phyloP scores from a whole-genome alignment of 805 yeast species.

The Candida incommunis region DNA sequence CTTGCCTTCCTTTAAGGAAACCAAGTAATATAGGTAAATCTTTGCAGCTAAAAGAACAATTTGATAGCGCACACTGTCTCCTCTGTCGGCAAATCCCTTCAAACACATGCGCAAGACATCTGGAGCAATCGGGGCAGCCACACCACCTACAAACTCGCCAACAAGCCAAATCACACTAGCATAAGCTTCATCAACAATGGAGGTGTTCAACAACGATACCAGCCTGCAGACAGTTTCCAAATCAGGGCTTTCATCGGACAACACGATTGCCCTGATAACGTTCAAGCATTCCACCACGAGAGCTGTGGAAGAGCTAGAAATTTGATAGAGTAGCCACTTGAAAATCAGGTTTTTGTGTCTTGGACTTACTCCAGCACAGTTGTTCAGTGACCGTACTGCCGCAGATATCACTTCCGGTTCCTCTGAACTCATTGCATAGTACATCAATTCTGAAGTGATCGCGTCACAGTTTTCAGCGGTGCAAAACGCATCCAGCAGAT shows the following conservation, averaged over 20 bases:
- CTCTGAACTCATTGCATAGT: slow-evolving; percentile 27
- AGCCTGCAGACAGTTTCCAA: slow-evolving; percentile 42
- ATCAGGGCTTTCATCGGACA: slow-evolving; percentile 41
- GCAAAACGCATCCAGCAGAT: slow-evolving; percentile 43
- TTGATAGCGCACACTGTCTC: slow-evolving; percentile 49
- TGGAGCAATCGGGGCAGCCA: slow-evolving; percentile 41
- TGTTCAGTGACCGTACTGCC: slow-evolving; percentile 49
- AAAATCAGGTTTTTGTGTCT: slow-evolving; percentile 40
- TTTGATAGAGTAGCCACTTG: slow-evolving; percentile 46
- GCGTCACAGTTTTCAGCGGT: slow-evolving; percentile 35
- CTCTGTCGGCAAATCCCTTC: slow-evolving; percentile 38
- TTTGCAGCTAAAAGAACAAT: slow-evolving; percentile 64
- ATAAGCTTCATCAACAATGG: slow-evolving; percentile 34
- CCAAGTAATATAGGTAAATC: slow-evolving; percentile 41
- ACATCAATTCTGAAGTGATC: slow-evolving; percentile 50
- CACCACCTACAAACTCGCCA: slow-evolving; percentile 55
- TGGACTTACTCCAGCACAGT: slow-evolving; percentile 36
- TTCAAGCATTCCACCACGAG: slow-evolving; percentile 54
- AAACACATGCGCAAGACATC: slow-evolving; percentile 56
- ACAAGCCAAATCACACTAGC: slow-evolving; percentile 84
- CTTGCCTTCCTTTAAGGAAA: slow-evolving; percentile 17
- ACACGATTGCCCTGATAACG: slow-evolving; percentile 59
- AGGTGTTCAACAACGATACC: slow-evolving; percentile 17
- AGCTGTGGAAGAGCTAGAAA: slow-evolving; percentile 21
- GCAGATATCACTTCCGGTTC: slow-evolving; percentile 23